Evolutionary conservation across 331 rosid species (phyloP).

Genomic region (Quercus lobata): DNA sequence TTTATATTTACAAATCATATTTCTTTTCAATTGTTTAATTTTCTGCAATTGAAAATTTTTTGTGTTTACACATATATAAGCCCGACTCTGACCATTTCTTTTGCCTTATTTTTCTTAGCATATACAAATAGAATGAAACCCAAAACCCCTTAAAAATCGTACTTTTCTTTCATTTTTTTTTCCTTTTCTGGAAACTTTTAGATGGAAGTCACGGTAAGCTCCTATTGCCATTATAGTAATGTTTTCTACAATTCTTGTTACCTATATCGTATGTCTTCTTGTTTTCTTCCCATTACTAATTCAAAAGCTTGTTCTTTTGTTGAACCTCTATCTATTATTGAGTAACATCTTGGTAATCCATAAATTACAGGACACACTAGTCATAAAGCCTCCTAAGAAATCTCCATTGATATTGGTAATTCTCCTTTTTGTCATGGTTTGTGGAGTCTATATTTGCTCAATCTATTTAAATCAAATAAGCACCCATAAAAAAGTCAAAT

Average conservation of each 20-base stretch:
- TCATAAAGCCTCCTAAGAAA: conserved; percentile 40
- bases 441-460: conserved; percentile 44
- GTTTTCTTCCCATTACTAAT: background rate
- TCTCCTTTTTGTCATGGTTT: conserved; percentile 27
- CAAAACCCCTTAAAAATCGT: background rate
- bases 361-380: conserved; percentile 42
- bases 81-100: conserved; percentile 51
- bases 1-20: too few relatives aligned
- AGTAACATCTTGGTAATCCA: conserved; percentile 6
- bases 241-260: background rate
- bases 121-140: conserved; percentile 8
- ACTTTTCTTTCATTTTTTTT: background rate
- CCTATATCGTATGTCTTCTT: background rate
- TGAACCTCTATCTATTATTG: background rate
- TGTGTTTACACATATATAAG: background rate
- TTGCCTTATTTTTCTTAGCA: conserved; percentile 44
- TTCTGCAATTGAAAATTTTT: too few relatives aligned
- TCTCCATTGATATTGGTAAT: conserved; percentile 43
- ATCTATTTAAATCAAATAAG: conserved; percentile 36
- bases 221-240: background rate
- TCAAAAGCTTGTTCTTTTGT: background rate
- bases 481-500: conserved; percentile 16
- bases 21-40: too few relatives aligned
- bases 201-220: conserved; percentile 59
- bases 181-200: conserved; percentile 32